Percentiles rank a stretch among this genome's conserved stretches.
phyloP scores from a whole-genome alignment of 345 rosid genomes.

The Schrenkiella parvula region DNA sequence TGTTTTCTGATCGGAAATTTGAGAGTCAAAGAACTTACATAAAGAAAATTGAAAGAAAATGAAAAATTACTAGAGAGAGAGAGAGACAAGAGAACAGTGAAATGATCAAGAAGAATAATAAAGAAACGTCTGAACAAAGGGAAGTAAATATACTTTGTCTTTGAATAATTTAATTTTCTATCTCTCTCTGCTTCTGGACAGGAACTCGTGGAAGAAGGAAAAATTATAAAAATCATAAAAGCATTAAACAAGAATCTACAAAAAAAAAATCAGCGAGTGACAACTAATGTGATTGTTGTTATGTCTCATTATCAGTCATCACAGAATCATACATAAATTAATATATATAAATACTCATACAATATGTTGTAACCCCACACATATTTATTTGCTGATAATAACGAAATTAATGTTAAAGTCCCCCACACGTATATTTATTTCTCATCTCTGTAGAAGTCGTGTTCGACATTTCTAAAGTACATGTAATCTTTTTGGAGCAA shows the following conservation, averaged over 20 bases:
- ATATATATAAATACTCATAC: not conserved
- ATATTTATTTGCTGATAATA: slow-evolving; percentile 1
- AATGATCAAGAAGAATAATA: slow-evolving; percentile 8
- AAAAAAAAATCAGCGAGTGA: not conserved
- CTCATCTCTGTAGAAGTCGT: not conserved
- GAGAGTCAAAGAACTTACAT: not conserved
- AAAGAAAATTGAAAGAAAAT: not conserved
- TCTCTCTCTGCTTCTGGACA: not conserved
- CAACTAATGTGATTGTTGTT: slow-evolving; percentile 29
- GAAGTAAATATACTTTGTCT: slow-evolving; percentile 11
- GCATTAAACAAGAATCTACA: not conserved
- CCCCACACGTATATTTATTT: not conserved
- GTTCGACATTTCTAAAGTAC: slow-evolving; percentile 2
- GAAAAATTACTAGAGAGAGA: not conserved
- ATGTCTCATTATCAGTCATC: slow-evolving; percentile 23
- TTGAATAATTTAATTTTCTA: not conserved
- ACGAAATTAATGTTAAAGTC: not conserved
- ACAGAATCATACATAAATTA: not conserved
- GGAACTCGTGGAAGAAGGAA: slow-evolving; percentile 7
- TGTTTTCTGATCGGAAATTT: not conserved
- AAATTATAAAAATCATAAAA: not conserved
- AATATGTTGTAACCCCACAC: slow-evolving; percentile 12
- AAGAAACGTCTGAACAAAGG: slow-evolving; percentile 16
- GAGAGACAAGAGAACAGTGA: not conserved
- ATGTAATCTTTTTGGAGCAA: not conserved